Percentiles rank a stretch among this genome's conserved stretches.
phyloP scores from a whole-genome alignment of 176 grass and related monocot species.

The Cymbopogon citratus region DNA sequence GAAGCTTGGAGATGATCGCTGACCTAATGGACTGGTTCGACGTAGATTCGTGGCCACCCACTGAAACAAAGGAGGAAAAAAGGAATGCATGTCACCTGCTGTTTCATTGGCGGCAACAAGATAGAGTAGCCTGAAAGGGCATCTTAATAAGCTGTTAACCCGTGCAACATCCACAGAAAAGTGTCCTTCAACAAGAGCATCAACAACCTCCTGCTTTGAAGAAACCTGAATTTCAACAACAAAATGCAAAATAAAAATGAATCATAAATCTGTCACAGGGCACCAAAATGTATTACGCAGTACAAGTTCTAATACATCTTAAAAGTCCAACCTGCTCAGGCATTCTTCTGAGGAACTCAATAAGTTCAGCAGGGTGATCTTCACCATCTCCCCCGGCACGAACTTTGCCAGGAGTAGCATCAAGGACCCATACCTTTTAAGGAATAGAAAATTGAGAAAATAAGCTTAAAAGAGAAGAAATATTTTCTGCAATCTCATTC shows the following conservation, averaged over 20 bases:
- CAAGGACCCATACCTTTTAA: slow-evolving; percentile 93
- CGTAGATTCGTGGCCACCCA: slow-evolving; percentile 85
- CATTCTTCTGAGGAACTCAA: slow-evolving; percentile 73
- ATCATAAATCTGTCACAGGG: neutral
- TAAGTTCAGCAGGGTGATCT: slow-evolving; percentile 95
- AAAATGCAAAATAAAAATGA: slow-evolving; percentile 29
- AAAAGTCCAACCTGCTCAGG: slow-evolving; percentile 47
- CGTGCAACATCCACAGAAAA: slow-evolving; percentile 84
- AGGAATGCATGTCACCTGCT: slow-evolving; percentile 1
- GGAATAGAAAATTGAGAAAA: slow-evolving; percentile 16
- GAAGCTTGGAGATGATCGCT: slow-evolving; percentile 43
- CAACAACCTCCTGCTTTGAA: slow-evolving; percentile 70
- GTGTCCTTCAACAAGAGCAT: slow-evolving; percentile 59
- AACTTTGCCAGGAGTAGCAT: slow-evolving; percentile 95
- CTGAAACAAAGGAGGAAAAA: slow-evolving; percentile 33
- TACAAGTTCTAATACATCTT: neutral
- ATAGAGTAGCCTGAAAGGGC: neutral
- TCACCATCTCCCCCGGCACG: slow-evolving; percentile 81
- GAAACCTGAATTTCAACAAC: slow-evolving; percentile 44
- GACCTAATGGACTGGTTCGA: slow-evolving; percentile 36
- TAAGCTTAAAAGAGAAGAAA: neutral
- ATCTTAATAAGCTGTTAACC: slow-evolving; percentile 19
- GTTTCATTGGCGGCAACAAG: neutral
- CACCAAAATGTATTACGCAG: neutral
- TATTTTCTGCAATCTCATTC: neutral